Evolutionary conservation across 1,139 yeast species (phyloP), one percentile per base, ranked within the genome.

Genomic region (Debaryomyces sp.): DNA sequence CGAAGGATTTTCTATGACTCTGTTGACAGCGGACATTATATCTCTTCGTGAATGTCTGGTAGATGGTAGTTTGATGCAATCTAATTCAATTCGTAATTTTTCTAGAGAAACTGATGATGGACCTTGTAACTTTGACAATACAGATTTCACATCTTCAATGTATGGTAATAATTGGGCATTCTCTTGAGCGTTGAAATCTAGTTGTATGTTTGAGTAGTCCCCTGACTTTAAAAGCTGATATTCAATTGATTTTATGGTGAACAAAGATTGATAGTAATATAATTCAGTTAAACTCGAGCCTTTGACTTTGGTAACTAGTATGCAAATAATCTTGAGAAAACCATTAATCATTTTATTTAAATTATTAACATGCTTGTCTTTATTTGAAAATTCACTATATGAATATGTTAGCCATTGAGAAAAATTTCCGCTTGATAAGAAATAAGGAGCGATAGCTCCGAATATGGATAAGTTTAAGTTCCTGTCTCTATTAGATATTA

Each of bases 271-370:
- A 21, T 22, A 42, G 12, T 33, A 34, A 10, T 18, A 17, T 22
- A 41, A 29, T 17, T 41, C 36, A 6, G 43, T 33, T 10, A 38
- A 18, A 15, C 41, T 42, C 7, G 34, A 15, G n/a, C 30, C 38
- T 9, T 38, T 43, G 4, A 32, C 18, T 24, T 45, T 48, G 17
- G 35, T 32, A 13, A 43, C 8, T 8, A 43, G 18, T 35, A 50
- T 47, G 22, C 49, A 51, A 29, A 60, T 52, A 3, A 70, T 40
- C 42, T 63, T 62, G 5, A 60, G 44, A 43, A 58, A 64, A 1
- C 74, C 75, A 18, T 50, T 55, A 4, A 67, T 29, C 47, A 70
- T 56, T 48, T 69, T 67, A 9, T 56, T 48, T 13, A 51, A 43
- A 48, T 66, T 66, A 15, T 59, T 46, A 37, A 47, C 17, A 54